These are phyloP conservation scores for Haplosporangium gracile DNA, from an alignment of 192 early-diverging fungal species.

Conservation along the genomic window DNA sequence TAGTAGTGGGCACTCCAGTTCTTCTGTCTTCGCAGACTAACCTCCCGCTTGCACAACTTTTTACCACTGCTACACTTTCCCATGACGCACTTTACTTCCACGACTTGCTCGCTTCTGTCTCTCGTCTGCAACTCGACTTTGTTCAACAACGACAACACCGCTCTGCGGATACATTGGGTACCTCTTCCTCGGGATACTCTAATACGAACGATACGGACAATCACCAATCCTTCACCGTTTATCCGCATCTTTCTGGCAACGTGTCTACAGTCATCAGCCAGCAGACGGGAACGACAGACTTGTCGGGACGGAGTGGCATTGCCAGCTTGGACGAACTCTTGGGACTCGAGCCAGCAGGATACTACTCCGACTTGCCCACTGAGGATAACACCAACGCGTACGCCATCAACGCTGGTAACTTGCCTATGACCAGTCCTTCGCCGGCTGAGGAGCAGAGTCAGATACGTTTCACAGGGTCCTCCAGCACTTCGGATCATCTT, in stretches of 20 bases:
- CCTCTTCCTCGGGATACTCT: background rate
- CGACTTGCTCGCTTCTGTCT: background rate
- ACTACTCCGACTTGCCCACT: conserved; percentile 3
- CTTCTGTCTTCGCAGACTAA: conserved; percentile 12
- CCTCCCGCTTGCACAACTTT: conserved; percentile 1
- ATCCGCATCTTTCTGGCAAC: background rate
- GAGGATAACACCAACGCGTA: background rate
- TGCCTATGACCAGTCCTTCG: conserved; percentile 15
- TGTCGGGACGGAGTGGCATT: conserved; percentile 23
- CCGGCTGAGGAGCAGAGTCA: conserved; percentile 2
- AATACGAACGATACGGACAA: background rate
- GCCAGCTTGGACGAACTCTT: conserved; percentile 31
- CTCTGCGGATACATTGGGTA: background rate
- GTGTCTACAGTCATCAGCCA: conserved; percentile 20
- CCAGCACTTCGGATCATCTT: conserved; percentile 16
- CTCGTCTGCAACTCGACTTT: background rate
- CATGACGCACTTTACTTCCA: background rate
- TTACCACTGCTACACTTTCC: background rate
- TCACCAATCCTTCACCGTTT: background rate
- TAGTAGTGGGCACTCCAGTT: background rate
- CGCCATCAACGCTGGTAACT: background rate
- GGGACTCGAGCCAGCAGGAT: conserved; percentile 15
- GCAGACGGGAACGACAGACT: conserved; percentile 15
- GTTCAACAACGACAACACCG: background rate
- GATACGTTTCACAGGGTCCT: background rate